A percentile compares a stretch with the other conserved stretches of the same genome.
phyloP scores from a whole-genome alignment of 495 filamentous ascomycete species.

The Lasiosphaeria ovina region DNA sequence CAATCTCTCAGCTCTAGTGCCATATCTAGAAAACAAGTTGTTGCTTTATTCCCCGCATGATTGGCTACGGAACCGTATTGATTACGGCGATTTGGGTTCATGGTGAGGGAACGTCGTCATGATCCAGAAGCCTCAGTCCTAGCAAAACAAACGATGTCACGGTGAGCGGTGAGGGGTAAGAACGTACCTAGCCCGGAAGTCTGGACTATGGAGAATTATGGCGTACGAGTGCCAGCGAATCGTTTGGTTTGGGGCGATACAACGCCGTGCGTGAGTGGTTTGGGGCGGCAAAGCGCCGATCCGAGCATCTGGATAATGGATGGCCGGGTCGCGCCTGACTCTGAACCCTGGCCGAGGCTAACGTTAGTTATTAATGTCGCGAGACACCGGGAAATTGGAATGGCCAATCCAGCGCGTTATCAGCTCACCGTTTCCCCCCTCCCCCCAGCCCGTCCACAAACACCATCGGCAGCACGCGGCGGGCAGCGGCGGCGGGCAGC shows the following conservation, averaged over 20 bases:
- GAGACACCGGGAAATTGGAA: background rate
- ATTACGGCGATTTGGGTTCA: too few species aligned
- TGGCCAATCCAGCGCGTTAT: background rate
- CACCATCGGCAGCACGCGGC: too few species aligned
- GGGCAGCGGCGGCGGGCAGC: too few species aligned
- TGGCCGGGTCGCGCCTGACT: background rate
- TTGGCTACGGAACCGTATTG: too few species aligned
- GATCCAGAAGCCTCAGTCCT: background rate
- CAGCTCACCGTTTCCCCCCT: background rate
- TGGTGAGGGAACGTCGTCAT: background rate
- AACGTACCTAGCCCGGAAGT: background rate
- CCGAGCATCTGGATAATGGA: conserved; percentile 8
- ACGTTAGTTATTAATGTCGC: background rate
- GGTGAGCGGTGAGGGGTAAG: conserved; percentile 1
- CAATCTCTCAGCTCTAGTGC: too few species aligned
- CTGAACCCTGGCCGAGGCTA: background rate
- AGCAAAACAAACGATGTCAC: background rate
- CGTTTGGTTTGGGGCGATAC: background rate
- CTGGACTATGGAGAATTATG: too few species aligned
- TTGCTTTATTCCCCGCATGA: too few species aligned
- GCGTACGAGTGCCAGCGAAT: background rate
- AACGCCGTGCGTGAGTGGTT: background rate
- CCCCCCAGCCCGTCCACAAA: background rate
- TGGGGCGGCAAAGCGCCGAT: background rate
- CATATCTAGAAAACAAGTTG: too few species aligned